Conservation (phyloP, 768 basidiomycete genomes). For the Daedalea quercina region DNA sequence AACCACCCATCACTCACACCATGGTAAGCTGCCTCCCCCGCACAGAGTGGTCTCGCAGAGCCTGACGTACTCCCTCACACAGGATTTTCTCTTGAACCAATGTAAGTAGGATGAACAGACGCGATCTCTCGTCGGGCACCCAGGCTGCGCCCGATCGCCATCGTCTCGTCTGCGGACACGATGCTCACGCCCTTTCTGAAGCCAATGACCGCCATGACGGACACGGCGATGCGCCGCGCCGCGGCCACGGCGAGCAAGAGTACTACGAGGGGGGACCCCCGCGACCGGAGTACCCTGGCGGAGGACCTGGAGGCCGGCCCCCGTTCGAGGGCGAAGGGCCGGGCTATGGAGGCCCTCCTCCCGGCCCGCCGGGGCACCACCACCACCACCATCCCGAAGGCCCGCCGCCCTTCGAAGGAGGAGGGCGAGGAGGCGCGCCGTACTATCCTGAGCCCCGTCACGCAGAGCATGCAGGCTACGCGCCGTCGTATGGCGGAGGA, state of each 20-base stretch:
- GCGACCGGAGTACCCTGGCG: background rate
- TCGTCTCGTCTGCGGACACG: background rate
- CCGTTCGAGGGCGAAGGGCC: background rate
- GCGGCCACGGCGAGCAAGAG: background rate
- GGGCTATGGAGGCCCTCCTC: background rate
- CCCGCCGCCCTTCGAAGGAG: background rate
- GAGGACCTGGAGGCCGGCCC: background rate
- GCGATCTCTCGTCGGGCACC: background rate
- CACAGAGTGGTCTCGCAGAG: background rate
- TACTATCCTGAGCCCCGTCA: background rate
- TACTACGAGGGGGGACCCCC: background rate
- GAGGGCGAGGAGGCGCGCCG: background rate
- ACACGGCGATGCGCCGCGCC: background rate
- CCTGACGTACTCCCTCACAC: background rate
- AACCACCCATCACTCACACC: background rate
- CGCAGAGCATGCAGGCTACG: background rate
- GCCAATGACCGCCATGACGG: constrained; percentile 1
- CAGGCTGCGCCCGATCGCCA: background rate
- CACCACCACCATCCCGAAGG: constrained; percentile 1
- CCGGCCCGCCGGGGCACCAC: background rate
- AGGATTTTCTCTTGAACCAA: background rate
- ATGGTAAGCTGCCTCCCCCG: background rate
- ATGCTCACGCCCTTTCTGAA: background rate
- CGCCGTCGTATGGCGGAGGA: background rate
- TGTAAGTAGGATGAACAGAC: background rate